Evolutionary conservation across 176 grass and related monocot genomes (phyloP), one percentile per base, ranked within the genome.

Genomic region (Ampelocalamus luodianensis): DNA sequence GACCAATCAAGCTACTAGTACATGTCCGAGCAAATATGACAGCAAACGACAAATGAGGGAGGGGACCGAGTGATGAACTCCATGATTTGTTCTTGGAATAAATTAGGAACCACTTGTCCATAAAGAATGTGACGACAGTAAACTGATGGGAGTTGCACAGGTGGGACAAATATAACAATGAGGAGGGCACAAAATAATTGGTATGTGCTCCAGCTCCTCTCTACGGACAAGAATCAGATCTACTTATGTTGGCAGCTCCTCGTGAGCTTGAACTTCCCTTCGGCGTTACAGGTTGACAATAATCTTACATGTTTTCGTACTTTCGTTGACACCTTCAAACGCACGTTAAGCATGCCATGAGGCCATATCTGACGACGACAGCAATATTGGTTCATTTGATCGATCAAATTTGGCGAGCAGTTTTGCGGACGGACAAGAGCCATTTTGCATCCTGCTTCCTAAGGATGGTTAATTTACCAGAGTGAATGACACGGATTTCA

Each of bases 261-360:
- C 34, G 17, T 40, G 53, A 63, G 18, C 75, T 86, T 48, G 20
- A 84, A 17, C 12, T 6, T 48, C 56, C 43, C 54, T 78, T 58
- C 37, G 68, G 22, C n/a, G 39, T 64, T 22, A 63, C 15, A 29
- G 81, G 40, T 10, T 15, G 38, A 8, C 26, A 59, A 45, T 40
- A 59, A 45, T 44, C 10, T 48, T 65, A 13, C 14, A 81, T 70
- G 65, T 43, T 2, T 44, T 38, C 59, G 9, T 14, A 34, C 20
- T 71, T 64, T 2, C 16, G 16, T 32, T 39, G 40, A 53, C 75
- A 79, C 54, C 84, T 86, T 8, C 65, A 63, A 80, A 80, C 51
- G 15, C 34, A 80, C 40, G 34, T 12, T 20, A 12, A 45, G n/a
- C 8, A 22, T 34, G 40, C 24, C n/a, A 29, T 48, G 59, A 65